Conservation (phyloP, 805 yeast species). For the Candida krabiensis region DNA sequence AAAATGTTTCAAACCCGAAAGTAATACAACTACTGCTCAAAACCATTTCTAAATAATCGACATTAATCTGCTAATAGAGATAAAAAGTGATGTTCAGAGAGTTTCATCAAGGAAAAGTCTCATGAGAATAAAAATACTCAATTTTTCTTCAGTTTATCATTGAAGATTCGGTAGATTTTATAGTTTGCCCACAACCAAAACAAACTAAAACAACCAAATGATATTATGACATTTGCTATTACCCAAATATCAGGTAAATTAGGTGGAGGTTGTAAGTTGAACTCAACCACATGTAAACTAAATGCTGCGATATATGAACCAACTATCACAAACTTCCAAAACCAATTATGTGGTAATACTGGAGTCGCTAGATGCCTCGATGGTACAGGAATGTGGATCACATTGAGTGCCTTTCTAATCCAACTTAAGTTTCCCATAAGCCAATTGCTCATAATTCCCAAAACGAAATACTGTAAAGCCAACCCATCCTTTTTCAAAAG, state of each 20-base stretch:
- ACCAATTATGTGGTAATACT: conserved; percentile 47
- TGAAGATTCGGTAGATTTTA: conserved; percentile 41
- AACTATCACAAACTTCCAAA: conserved; percentile 52
- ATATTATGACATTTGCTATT: conserved; percentile 66
- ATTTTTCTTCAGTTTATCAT: conserved; percentile 25
- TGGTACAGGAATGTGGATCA: conserved; percentile 22
- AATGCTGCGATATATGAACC: conserved; percentile 50
- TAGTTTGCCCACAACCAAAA: conserved; percentile 85
- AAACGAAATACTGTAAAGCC: conserved; percentile 65
- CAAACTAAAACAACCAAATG: conserved; percentile 70
- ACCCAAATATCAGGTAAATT: conserved; percentile 85
- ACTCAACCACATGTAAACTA: conserved; percentile 55
- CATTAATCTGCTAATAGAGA: no score
- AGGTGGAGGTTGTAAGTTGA: conserved; percentile 49
- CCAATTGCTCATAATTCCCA: conserved; percentile 73
- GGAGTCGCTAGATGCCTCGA: conserved; percentile 30
- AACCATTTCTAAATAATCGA: no score
- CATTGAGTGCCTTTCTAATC: conserved; percentile 41
- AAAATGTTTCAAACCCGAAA: no score
- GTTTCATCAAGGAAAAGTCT: no score
- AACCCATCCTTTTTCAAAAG: conserved; percentile 75
- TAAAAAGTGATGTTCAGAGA: no score
- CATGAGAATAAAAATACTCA: conserved; percentile 3
- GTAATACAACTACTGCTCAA: no score
- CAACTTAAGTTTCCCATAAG: conserved; percentile 64